Evolutionary conservation across 768 basidiomycete genomes (phyloP), one percentile per base, ranked within the genome.

Genomic region (Russula abietina): DNA sequence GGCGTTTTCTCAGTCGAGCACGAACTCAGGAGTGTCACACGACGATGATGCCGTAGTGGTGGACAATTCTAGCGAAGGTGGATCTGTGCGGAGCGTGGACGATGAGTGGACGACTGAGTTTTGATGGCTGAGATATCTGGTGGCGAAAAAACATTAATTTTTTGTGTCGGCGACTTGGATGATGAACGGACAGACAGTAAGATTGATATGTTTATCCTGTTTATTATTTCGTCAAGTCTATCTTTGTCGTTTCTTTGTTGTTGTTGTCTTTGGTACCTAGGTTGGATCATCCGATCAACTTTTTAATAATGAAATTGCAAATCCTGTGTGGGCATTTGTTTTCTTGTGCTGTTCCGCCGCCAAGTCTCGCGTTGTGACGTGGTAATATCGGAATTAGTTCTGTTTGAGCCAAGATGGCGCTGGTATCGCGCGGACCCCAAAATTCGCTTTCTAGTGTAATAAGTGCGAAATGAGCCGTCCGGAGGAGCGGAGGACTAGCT

Each of bases 41-140:
- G 63, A 56, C 4, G 63, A 55, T 4, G 62, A 60, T 38, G 59
- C 19, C 16, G 59, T 64, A 28, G 41, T 64, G 19, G 58, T 56
- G 24, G 53, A 55, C 11, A 17, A 36, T 9, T 55, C 63, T 22
- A 55, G 49, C n/a, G 63, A 51, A 49, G 58, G 54, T 19, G 58
- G n/a, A 30, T 64, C 54, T 7, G 39, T 19, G 48, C 60, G n/a
- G 54, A 36, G 46, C 4, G 62, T 28, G 11, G 58, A 59, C 2
- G 63, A 64, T 9, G 63, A 46, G 19, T 64, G 63, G 63, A 56
- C 63, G 63, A 56, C 63, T 10, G 59, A 64, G 28, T 48, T 48
- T 60, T 11, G 46, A 64, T 41, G 58, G 53, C 0, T 64, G 33
- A 60, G 24, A 33, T 28, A 38, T 16, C 0, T 46, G 0, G 8